Base-by-base conservation (phyloP, 371 early-diverging fungal species). In the Caulochytrium protostelioides region DNA sequence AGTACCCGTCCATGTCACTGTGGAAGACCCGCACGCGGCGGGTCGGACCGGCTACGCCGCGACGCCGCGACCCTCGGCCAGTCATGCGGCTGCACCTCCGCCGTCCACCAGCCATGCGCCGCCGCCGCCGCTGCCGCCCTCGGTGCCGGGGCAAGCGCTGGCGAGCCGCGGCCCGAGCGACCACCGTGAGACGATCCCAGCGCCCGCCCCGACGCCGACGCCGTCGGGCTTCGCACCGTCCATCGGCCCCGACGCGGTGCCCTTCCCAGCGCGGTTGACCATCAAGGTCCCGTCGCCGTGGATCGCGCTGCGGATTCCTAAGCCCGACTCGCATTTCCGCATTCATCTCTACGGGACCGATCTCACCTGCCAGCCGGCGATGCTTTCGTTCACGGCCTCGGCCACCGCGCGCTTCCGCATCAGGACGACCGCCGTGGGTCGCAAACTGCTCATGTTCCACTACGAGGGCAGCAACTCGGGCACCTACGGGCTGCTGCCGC, bases 341-440 rank as follows among this genome's bases (percentile, higher is more conserved):
- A 72, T 76, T 34, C 65, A 65, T 37, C 41, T 73, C 4, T 46
- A 66, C 17, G 72, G 71, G 6, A 63, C 63, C 20, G 71, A 73
- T 41, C 42, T 75, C 12, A 48, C 46, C 7, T 65, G 62, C 31
- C 50, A 66, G 17, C 76, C 73, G 1, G 55, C 62, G n/a, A 46
- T 70, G 0, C 55, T 72, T 2, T 65, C 65, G 30, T 74, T 74
- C 37, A 54, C 62, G 6, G 34, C 47, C 2, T 58, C 64, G n/a
- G 50, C 58, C 12, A 54, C 55, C 19, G 72, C 69, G 22, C 54
- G 56, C 1, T 76, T 76, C 45, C 58, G 62, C 12, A 57, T 76
- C 28, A 62, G 59, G 0, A 73, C 71, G 1, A 50, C 58, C n/a
- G 60, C 59, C 2, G 61, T 69, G 1, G 76, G 76, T 4, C 52